Conservation (phyloP, 768 basidiomycete genomes). For the Boletellus emodensis region DNA sequence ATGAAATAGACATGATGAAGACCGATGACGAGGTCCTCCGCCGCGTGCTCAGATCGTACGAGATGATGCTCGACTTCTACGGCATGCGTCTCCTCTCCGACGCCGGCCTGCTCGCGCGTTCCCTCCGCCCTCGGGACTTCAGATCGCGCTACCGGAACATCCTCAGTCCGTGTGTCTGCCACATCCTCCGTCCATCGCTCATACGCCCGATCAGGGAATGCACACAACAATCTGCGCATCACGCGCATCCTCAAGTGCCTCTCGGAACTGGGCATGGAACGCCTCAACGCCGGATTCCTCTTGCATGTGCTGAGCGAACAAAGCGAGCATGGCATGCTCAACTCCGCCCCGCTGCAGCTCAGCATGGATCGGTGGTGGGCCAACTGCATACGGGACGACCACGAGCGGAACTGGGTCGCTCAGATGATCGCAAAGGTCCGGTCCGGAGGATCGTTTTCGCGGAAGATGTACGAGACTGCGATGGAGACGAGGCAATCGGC, state of each 20-base stretch:
- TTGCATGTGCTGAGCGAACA: slow-evolving; percentile 69
- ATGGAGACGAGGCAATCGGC: slow-evolving; percentile 36
- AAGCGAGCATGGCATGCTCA: slow-evolving; percentile 52
- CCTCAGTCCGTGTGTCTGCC: slow-evolving; percentile 45
- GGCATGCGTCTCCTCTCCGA: slow-evolving; percentile 62
- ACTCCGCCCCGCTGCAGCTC: slow-evolving; percentile 41
- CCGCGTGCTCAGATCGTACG: slow-evolving; percentile 58
- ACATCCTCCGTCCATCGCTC: not conserved
- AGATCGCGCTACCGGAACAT: slow-evolving; percentile 60
- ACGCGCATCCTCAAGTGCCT: slow-evolving; percentile 74
- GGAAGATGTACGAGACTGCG: slow-evolving; percentile 51
- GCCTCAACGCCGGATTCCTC: slow-evolving; percentile 60
- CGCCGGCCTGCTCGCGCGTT: slow-evolving; percentile 58
- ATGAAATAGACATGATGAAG: slow-evolving; percentile 60
- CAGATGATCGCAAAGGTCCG: slow-evolving; percentile 50
- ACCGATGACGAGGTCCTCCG: slow-evolving; percentile 42
- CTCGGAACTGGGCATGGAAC: slow-evolving; percentile 66
- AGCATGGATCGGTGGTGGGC: slow-evolving; percentile 83
- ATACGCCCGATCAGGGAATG: slow-evolving; percentile 41
- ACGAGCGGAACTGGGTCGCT: slow-evolving; percentile 54
- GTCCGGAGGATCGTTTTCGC: slow-evolving; percentile 45
- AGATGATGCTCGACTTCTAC: slow-evolving; percentile 77
- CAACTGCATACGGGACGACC: slow-evolving; percentile 62
- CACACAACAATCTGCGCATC: slow-evolving; percentile 76
- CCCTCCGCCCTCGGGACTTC: slow-evolving; percentile 46